phyloP scores from a whole-genome alignment of 352 stramenopile genomes.

The Phytophthora kernoviae region DNA sequence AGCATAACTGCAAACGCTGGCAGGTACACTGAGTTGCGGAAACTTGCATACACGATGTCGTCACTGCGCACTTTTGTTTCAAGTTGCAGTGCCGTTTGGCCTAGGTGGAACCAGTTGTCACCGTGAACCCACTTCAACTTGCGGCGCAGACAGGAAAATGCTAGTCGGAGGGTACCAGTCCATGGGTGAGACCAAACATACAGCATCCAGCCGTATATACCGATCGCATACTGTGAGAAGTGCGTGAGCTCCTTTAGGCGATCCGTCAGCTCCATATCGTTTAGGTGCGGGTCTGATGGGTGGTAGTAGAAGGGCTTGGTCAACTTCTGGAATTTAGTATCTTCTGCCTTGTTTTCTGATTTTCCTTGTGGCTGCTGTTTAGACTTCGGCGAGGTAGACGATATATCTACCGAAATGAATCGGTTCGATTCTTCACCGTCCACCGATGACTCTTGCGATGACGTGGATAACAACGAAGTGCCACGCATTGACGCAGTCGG shows the following conservation, averaged over 20 bases:
- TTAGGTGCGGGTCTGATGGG: conserved; percentile 39
- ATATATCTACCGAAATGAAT: conserved; percentile 62
- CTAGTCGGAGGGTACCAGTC: conserved; percentile 74
- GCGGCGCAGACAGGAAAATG: conserved; percentile 79
- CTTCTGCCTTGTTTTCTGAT: conserved; percentile 3
- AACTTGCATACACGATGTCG: conserved; percentile 86
- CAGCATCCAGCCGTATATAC: conserved; percentile 91
- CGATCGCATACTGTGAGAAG: conserved; percentile 85
- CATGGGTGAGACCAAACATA: conserved; percentile 91
- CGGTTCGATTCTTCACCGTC: conserved; percentile 26
- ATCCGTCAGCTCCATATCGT: conserved; percentile 51
- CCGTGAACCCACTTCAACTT: conserved; percentile 71
- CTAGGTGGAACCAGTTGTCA: conserved; percentile 85
- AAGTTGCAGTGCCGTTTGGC: conserved; percentile 81
- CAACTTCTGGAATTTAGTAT: conserved; percentile 8
- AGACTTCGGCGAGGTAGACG: conserved; percentile 9
- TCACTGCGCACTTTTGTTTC: conserved; percentile 63
- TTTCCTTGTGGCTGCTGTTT: conserved; percentile 10
- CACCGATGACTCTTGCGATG: conserved; percentile 29
- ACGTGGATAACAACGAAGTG: conserved; percentile 16
- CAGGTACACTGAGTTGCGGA: conserved; percentile 80
- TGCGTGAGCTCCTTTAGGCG: conserved; percentile 75
- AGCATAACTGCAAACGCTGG: conserved; percentile 85
- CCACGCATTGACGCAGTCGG: conserved; percentile 9
- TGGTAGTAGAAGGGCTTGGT: conserved; percentile 41